These are phyloP conservation scores for Madurella fahalii DNA, from an alignment of 2,329 filamentous ascomycete genomes.

Conservation along the genomic window DNA sequence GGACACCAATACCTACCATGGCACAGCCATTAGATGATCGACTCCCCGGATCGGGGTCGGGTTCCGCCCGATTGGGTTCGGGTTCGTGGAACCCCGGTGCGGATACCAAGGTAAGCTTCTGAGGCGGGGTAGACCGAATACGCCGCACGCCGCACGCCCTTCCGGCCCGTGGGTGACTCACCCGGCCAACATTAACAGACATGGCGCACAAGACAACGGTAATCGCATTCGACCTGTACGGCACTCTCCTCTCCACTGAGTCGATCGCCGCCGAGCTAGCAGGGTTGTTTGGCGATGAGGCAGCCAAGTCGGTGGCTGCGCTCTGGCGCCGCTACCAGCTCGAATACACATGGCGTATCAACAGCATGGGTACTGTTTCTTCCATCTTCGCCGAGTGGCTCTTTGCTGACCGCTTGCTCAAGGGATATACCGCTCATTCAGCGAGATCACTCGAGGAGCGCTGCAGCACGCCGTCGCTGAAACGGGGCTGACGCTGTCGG, in stretches of 20 bases:
- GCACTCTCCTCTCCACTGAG: constrained; percentile 67
- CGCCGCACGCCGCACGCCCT: background rate
- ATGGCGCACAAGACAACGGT: constrained; percentile 37
- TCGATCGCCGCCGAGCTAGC: constrained; percentile 60
- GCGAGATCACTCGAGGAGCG: constrained; percentile 57
- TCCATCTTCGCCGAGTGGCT: constrained; percentile 2
- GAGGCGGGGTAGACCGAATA: background rate
- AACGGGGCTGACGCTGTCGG: constrained; percentile 41
- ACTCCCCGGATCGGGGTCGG: too few relatives aligned
- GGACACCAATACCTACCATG: too few relatives aligned
- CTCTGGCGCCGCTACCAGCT: constrained; percentile 67
- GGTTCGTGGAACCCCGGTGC: background rate
- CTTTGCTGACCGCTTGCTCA: constrained; percentile 1
- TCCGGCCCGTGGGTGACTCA: constrained; percentile 11
- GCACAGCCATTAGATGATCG: too few relatives aligned
- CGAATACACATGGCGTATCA: constrained; percentile 73
- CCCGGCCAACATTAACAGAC: constrained; percentile 12
- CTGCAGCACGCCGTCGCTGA: constrained; percentile 63
- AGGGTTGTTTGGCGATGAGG: constrained; percentile 52
- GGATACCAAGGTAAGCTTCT: background rate
- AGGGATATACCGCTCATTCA: constrained; percentile 62
- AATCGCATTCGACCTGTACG: constrained; percentile 72
- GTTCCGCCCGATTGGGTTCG: constrained; percentile 4
- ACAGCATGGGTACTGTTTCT: constrained; percentile 62
- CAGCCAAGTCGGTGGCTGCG: constrained; percentile 52